These are phyloP conservation scores for Penicillium lagena DNA, from an alignment of 495 filamentous ascomycete species.

Conservation along the genomic window DNA sequence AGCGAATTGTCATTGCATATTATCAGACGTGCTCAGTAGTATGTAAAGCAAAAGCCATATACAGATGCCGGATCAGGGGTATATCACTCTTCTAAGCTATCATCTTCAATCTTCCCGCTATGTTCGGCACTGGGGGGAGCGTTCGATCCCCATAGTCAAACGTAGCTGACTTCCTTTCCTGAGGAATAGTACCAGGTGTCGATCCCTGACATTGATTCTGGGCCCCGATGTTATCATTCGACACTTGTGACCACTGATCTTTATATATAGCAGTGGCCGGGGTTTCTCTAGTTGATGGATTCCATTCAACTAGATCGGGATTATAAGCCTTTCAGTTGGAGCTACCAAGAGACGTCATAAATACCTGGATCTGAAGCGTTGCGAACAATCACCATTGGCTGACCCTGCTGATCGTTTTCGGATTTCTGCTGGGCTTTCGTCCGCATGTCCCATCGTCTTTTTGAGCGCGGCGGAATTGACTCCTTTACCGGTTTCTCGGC, in stretches of 20 bases:
- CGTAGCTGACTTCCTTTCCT: not conserved
- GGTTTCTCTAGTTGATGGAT: no score
- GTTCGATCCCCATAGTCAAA: not conserved
- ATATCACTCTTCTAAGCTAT: conserved; percentile 1
- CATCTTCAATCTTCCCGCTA: conserved; percentile 1
- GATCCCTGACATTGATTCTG: no score
- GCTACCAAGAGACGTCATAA: not conserved
- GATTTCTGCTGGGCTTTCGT: conserved; percentile 3
- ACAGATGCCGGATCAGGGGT: no score
- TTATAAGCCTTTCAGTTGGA: not conserved
- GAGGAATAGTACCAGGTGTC: not conserved
- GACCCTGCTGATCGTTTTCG: conserved; percentile 6
- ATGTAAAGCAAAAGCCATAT: no score
- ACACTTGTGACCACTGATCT: no score
- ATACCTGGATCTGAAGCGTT: conserved; percentile 7
- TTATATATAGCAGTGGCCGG: no score
- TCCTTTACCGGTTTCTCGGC: conserved; percentile 22
- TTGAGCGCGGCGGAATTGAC: conserved; percentile 17
- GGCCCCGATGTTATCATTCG: no score
- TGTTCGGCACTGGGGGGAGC: not conserved
- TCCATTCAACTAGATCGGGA: no score
- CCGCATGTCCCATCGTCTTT: conserved; percentile 19
- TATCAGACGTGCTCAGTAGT: no score
- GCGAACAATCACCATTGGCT: conserved; percentile 9
- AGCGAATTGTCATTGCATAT: no score